These are phyloP conservation scores for Paramecium octaurelia DNA, from an alignment of 73 alveolate genomes.

Conservation along the genomic window DNA sequence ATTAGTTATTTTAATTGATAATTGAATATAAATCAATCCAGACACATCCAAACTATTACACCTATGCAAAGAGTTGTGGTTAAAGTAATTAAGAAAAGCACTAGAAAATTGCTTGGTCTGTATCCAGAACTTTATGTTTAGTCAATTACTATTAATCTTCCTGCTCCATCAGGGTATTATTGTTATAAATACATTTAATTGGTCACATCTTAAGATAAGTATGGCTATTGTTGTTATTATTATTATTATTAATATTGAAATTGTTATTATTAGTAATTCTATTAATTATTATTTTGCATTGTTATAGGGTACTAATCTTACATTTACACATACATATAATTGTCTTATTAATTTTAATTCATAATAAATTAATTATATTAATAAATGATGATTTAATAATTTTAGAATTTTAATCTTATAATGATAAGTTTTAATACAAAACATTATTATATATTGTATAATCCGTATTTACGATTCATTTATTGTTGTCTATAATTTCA, in stretches of 20 bases:
- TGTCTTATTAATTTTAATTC: neutral
- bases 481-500: no score
- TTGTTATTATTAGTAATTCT: neutral
- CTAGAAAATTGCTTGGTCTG: neutral
- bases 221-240: neutral
- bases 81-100: neutral
- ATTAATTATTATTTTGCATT: neutral
- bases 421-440: neutral
- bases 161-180: conserved; percentile 21
- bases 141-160: neutral
- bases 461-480: neutral
- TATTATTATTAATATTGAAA: neutral
- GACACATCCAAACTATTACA: neutral
- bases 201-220: neutral
- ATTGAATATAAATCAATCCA: neutral
- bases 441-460: no score
- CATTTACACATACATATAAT: neutral
- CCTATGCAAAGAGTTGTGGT: neutral
- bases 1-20: neutral
- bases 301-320: neutral
- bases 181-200: neutral
- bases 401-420: neutral
- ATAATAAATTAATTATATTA: neutral
- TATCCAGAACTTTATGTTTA: neutral
- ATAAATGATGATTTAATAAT: neutral